Conservation (phyloP, 2,329 filamentous ascomycete species). For the Emergomyces orientalis region DNA sequence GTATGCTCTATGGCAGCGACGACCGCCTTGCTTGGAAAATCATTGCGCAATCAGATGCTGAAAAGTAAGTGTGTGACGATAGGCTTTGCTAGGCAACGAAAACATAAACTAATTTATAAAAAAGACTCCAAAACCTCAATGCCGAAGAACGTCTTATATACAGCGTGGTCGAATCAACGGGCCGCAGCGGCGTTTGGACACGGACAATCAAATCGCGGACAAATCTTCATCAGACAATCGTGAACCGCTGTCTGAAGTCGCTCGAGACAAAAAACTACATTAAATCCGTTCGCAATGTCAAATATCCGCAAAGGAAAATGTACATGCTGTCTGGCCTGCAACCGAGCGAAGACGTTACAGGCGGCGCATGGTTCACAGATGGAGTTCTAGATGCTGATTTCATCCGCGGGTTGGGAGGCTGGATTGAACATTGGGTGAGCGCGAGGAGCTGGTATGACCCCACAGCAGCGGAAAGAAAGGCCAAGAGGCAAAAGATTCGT, state of each 20-base stretch:
- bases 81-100: not conserved
- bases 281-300: conserved; percentile 82
- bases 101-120: not conserved
- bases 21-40: conserved; percentile 41
- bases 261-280: conserved; percentile 76
- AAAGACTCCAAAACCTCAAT: conserved; percentile 39
- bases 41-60: conserved; percentile 40
- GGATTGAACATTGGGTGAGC: conserved; percentile 66
- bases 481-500: conserved; percentile 33
- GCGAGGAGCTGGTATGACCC: conserved; percentile 59
- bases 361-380: conserved; percentile 90
- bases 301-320: conserved; percentile 85
- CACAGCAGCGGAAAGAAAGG: conserved; percentile 26
- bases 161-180: conserved; percentile 76
- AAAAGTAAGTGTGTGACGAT: conserved; percentile 32
- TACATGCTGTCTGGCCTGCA: conserved; percentile 83
- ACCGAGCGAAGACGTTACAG: conserved; percentile 82
- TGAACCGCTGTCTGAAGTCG: conserved; percentile 73
- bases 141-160: conserved; percentile 78
- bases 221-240: conserved; percentile 71
- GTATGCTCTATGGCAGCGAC: conserved; percentile 36
- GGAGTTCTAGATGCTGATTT: conserved; percentile 82
- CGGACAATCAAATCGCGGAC: conserved; percentile 71
- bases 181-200: conserved; percentile 81
- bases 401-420: conserved; percentile 64